Conservation (phyloP, 345 rosid species). For the Stellera chamaejasme region DNA sequence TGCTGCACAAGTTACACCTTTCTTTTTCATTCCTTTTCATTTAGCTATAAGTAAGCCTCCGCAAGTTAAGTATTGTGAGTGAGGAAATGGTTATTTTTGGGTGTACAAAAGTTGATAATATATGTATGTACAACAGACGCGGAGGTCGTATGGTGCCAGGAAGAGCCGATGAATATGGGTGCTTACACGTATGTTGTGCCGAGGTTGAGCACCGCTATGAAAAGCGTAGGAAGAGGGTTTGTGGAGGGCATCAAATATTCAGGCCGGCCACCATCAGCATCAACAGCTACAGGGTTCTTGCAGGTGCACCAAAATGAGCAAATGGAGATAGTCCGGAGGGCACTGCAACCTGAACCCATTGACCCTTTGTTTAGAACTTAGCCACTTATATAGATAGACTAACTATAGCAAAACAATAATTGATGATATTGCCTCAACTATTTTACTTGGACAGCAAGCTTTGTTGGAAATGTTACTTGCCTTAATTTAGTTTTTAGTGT, state of each 20-base stretch:
- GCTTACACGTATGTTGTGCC: constrained; percentile 48
- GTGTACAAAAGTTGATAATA: too few species aligned
- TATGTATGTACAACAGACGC: constrained; percentile 28
- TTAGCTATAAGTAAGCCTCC: too few species aligned
- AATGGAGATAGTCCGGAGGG: constrained; percentile 38
- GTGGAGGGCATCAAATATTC: constrained; percentile 56
- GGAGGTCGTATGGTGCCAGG: constrained; percentile 77
- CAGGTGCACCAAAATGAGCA: constrained; percentile 50
- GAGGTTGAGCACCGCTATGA: constrained; percentile 57
- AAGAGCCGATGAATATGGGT: constrained; percentile 91
- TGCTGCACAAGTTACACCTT: too few species aligned
- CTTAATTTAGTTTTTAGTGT: too few species aligned
- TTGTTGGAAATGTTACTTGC: too few species aligned
- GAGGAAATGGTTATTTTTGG: too few species aligned
- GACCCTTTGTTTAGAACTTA: constrained; percentile 9
- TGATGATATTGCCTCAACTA: too few species aligned
- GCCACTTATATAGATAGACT: too few species aligned
- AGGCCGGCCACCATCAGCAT: constrained; percentile 69
- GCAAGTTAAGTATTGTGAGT: too few species aligned
- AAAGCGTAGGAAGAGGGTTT: constrained; percentile 39
- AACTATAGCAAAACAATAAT: too few species aligned
- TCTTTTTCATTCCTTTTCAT: too few species aligned
- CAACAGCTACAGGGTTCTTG: constrained; percentile 65
- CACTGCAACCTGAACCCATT: constrained; percentile 49
- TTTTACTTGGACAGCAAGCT: too few species aligned